Evolutionary conservation across 805 yeast species (phyloP).

Genomic region (Nakazawaea wickerhamii): DNA sequence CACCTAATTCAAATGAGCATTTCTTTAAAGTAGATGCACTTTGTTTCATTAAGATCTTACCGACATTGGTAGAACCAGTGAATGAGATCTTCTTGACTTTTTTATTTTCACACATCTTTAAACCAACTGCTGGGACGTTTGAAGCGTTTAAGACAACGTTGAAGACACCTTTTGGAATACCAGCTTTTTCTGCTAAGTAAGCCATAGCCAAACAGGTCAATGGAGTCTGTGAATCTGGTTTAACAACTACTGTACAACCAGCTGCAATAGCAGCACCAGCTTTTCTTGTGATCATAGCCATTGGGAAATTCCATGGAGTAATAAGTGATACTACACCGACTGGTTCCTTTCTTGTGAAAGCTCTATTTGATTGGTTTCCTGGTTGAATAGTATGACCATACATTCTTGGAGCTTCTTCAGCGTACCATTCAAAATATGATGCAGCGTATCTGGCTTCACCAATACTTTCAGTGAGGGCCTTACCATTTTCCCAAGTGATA

Average conservation of each 20-base stretch:
- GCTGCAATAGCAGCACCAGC: slow-evolving; percentile 75
- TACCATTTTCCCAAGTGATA: slow-evolving; percentile 70
- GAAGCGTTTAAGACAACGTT: slow-evolving; percentile 54
- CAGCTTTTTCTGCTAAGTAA: slow-evolving; percentile 55
- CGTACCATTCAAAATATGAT: slow-evolving; percentile 84
- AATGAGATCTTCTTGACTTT: slow-evolving; percentile 61
- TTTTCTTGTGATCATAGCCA: slow-evolving; percentile 72
- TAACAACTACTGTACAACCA: slow-evolving; percentile 72
- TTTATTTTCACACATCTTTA: slow-evolving; percentile 50
- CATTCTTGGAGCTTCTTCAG: slow-evolving; percentile 72
- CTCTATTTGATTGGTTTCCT: slow-evolving; percentile 40
- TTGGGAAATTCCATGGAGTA: slow-evolving; percentile 85
- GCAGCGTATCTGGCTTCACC: slow-evolving; percentile 69
- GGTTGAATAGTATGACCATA: slow-evolving; percentile 61
- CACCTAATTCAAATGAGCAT: slow-evolving; percentile 70
- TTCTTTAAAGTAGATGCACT: slow-evolving; percentile 61
- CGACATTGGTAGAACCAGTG: slow-evolving; percentile 76
- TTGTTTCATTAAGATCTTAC: slow-evolving; percentile 60
- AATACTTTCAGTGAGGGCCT: slow-evolving; percentile 59
- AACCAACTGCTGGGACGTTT: slow-evolving; percentile 43
- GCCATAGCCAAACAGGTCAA: slow-evolving; percentile 67
- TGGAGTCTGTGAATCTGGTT: slow-evolving; percentile 78
- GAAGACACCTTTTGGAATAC: slow-evolving; percentile 64
- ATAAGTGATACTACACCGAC: slow-evolving; percentile 74
- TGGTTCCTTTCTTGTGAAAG: slow-evolving; percentile 62